Percentiles rank a stretch among this genome's conserved stretches.
These are phyloP conservation scores for Nitzschia putrida DNA, from an alignment of 108 stramenopile species.

Conservation along the genomic window DNA sequence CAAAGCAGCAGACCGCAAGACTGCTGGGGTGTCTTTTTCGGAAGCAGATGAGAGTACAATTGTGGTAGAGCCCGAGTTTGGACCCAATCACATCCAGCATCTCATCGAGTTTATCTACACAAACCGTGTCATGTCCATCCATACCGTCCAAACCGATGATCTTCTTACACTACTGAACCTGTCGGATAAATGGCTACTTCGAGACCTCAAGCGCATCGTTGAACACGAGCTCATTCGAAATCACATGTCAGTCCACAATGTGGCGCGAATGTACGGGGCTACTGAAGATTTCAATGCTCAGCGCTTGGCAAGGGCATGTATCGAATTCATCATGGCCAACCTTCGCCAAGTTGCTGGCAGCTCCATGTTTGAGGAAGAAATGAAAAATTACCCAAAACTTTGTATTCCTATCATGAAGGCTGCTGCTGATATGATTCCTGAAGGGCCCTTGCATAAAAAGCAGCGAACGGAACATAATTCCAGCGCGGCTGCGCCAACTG, in stretches of 20 bases:
- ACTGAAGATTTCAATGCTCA: slow-evolving; percentile 86
- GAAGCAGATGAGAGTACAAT: slow-evolving; percentile 78
- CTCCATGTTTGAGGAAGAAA: slow-evolving; percentile 84
- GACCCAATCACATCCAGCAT: slow-evolving; percentile 76
- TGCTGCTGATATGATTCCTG: slow-evolving; percentile 90
- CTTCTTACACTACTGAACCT: slow-evolving; percentile 75
- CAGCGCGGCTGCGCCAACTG: slow-evolving; percentile 26
- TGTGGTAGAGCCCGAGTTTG: slow-evolving; percentile 73
- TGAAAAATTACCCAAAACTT: slow-evolving; percentile 85
- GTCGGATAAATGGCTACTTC: slow-evolving; percentile 85
- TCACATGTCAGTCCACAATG: slow-evolving; percentile 82
- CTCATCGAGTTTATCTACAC: slow-evolving; percentile 96
- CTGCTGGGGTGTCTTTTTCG: slow-evolving; percentile 49
- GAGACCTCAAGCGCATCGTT: slow-evolving; percentile 84
- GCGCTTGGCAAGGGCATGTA: slow-evolving; percentile 72
- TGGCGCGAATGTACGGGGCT: slow-evolving; percentile 85
- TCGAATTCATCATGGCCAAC: slow-evolving; percentile 90
- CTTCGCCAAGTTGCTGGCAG: slow-evolving; percentile 82
- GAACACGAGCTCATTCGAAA: slow-evolving; percentile 85
- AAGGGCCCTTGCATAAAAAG: slow-evolving; percentile 79
- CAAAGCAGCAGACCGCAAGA: slow-evolving; percentile 48
- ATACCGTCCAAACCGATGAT: slow-evolving; percentile 66
- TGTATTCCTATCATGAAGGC: slow-evolving; percentile 90
- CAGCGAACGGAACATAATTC: background rate
- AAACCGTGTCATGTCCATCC: slow-evolving; percentile 80